phyloP scores from a whole-genome alignment of 1,284 basidiomycete species.

The Pulveroboletus sp. region DNA sequence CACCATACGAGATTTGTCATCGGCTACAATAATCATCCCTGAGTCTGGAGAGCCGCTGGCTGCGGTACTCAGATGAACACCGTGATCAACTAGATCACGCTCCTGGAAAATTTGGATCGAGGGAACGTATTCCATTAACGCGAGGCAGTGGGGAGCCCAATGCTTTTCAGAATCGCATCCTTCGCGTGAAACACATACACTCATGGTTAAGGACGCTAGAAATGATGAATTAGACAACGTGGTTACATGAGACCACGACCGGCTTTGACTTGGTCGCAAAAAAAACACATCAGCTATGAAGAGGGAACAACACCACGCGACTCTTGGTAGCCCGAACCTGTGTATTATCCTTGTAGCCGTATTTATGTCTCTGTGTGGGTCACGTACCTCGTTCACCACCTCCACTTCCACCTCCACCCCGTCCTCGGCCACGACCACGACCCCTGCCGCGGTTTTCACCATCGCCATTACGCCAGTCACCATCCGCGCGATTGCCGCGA shows the following conservation, averaged over 20 bases:
- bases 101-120: no score
- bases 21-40: slow-evolving; percentile 30
- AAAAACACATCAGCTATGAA: slow-evolving; percentile 13
- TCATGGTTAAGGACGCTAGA: no score
- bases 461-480: slow-evolving; percentile 43
- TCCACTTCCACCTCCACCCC: slow-evolving; percentile 39
- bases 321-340: slow-evolving; percentile 29
- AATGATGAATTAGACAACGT: slow-evolving; percentile 4
- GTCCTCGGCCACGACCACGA: slow-evolving; percentile 47
- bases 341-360: background rate
- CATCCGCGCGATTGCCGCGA: slow-evolving; percentile 38
- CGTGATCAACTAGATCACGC: no score
- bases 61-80: background rate
- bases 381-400: slow-evolving; percentile 34
- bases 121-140: no score
- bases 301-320: slow-evolving; percentile 21
- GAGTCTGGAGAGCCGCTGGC: background rate
- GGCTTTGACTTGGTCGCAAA: background rate
- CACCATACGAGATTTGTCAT: slow-evolving; percentile 35
- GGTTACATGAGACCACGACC: slow-evolving; percentile 7
- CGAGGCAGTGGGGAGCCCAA: background rate
- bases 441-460: slow-evolving; percentile 44
- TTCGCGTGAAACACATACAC: no score
- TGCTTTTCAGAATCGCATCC: slow-evolving; percentile 6
- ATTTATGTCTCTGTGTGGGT: background rate